Evolutionary conservation across 1,139 yeast genomes (phyloP).

Genomic region (Lodderomyces metapsilosis): DNA sequence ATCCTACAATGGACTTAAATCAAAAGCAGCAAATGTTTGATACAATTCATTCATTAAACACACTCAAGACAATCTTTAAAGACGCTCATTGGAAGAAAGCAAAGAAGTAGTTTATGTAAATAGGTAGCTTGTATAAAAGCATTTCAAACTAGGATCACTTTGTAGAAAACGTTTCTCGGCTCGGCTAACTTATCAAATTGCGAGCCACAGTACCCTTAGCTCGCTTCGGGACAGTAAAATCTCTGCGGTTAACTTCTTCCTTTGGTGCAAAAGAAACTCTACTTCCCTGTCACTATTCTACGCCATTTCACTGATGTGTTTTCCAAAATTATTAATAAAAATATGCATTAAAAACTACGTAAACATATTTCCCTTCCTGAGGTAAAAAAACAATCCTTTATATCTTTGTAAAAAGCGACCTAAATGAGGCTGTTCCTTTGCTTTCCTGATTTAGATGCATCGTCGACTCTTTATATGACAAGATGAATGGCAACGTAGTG

Average conservation of each 20-base stretch:
- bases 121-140: too few relatives aligned
- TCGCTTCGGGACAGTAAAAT: too few relatives aligned
- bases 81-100: constrained; percentile 32
- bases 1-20: constrained; percentile 27
- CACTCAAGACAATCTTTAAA: constrained; percentile 25
- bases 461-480: constrained; percentile 39
- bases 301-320: too few relatives aligned
- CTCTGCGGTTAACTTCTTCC: too few relatives aligned
- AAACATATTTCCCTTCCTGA: background rate
- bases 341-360: background rate
- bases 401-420: constrained; percentile 42
- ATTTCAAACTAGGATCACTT: too few relatives aligned
- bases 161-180: background rate
- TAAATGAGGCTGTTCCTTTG: constrained; percentile 38
- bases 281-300: too few relatives aligned
- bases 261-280: too few relatives aligned
- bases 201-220: background rate
- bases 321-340: too few relatives aligned
- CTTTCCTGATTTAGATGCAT: constrained; percentile 12
- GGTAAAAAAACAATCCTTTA: constrained; percentile 15
- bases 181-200: background rate
- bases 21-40: constrained; percentile 31
- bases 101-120: constrained; percentile 1
- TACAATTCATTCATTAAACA: constrained; percentile 26
- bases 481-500: constrained; percentile 41